These are phyloP conservation scores for Lolium multiflorum DNA, from an alignment of 176 grass and related monocot genomes.

Conservation along the genomic window DNA sequence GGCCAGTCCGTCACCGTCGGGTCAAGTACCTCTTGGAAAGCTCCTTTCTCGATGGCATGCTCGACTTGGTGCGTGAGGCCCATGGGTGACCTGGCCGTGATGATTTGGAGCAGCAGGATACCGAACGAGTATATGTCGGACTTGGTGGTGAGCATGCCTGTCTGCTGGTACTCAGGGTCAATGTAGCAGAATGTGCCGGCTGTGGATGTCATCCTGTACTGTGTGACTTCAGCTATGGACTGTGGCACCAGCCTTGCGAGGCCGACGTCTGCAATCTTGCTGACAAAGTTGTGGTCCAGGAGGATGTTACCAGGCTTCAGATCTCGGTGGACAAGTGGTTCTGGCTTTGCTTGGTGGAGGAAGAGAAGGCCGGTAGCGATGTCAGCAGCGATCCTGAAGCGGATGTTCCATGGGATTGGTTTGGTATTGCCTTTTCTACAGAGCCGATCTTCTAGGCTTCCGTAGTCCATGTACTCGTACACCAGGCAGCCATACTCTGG, in stretches of 20 bases:
- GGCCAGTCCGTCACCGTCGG: conserved; percentile 71
- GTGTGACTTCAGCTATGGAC: conserved; percentile 62
- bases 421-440: conserved; percentile 64
- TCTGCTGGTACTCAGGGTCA: conserved; percentile 95
- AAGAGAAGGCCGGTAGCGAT: conserved; percentile 85
- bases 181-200: conserved; percentile 95
- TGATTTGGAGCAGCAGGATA: conserved; percentile 84
- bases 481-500: conserved; percentile 86
- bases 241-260: conserved; percentile 85
- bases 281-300: conserved; percentile 81
- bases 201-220: conserved; percentile 88
- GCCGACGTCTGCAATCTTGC: conserved; percentile 93
- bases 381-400: conserved; percentile 84
- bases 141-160: conserved; percentile 83
- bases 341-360: conserved; percentile 87
- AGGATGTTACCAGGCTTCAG: conserved; percentile 98
- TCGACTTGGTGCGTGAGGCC: conserved; percentile 77
- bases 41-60: conserved; percentile 64
- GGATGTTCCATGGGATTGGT: conserved; percentile 73
- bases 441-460: conserved; percentile 83
- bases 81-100: conserved; percentile 86
- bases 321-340: conserved; percentile 89
- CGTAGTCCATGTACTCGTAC: conserved; percentile 96
- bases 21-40: conserved; percentile 78
- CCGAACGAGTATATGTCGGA: conserved; percentile 90